These are phyloP conservation scores for Plasmodium yoelii DNA, from an alignment of 169 alveolate genomes.

Conservation along the genomic window DNA sequence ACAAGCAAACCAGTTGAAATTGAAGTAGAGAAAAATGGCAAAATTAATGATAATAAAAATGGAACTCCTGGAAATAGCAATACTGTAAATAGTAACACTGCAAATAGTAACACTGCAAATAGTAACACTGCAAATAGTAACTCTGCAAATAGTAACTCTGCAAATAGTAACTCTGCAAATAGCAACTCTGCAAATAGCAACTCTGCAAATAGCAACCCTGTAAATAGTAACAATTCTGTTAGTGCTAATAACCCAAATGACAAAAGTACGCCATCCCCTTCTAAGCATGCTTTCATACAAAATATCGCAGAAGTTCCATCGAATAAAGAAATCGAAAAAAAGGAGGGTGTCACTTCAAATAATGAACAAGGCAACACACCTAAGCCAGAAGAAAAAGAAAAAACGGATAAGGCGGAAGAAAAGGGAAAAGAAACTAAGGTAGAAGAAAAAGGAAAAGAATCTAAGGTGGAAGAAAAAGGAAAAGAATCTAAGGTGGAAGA, in stretches of 20 bases:
- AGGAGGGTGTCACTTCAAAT: too few relatives aligned
- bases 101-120: too few relatives aligned
- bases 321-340: constrained; percentile 5
- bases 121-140: too few relatives aligned
- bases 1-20: not conserved
- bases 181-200: too few relatives aligned
- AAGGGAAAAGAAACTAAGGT: not conserved
- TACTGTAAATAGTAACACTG: not conserved
- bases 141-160: not conserved
- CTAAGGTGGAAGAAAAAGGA: not conserved
- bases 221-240: too few relatives aligned
- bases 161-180: too few relatives aligned
- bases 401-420: not conserved
- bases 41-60: not conserved
- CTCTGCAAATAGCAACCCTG: not conserved
- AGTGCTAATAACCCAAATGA: too few relatives aligned
- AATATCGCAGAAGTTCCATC: not conserved
- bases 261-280: not conserved
- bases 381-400: not conserved
- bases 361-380: not conserved
- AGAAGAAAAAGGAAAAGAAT: too few relatives aligned
- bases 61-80: too few relatives aligned
- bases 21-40: too few relatives aligned
- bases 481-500: not conserved
- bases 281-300: not conserved